Evolutionary conservation across 768 basidiomycete species (phyloP), one percentile per base, ranked within the genome.

Genomic region (Rhizopogon salebrosus): DNA sequence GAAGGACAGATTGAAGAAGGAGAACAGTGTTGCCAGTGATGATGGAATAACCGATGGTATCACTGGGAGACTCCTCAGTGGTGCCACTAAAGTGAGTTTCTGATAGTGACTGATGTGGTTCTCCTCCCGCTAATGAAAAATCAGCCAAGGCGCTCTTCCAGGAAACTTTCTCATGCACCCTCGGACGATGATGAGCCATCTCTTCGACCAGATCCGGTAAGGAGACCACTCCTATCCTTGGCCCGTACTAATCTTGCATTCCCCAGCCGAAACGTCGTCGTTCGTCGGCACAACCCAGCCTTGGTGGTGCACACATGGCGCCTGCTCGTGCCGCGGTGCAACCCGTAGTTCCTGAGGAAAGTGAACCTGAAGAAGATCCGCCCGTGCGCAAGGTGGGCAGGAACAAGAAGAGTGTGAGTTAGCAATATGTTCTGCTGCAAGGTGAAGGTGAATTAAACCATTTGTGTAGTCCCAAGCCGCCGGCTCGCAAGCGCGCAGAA

Each of bases 11-110:
- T 53, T 84, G 36, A 82, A 81, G 71, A 80, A 75, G 57, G 79
- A 82, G 65, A 84, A 82, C 48, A 90, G 87, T 57, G 66, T 77
- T 48, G 83, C 92, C 5, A 92, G 89, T 61, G 87, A 89, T 55
- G 84, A 89, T 52, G 91, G 90, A 4, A 92, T 93, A 49, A 82
- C 74, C 36, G 88, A 93, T 65, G 91, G 91, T 20, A 56, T 83
- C n/a, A 92, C 91, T 6, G 91, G 91, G n/a, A 68, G 77, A 64
- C 84, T 79, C 34, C 67, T 92, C 54, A 74, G 68, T 60, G 75
- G 71, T 41, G 71, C 67, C 45, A 61, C 65, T 43, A 78, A 77
- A 73, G 84, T 82, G 49, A 45, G 65, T 58, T 14, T 31, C 38
- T 31, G 20, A 51, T 41, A 37, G 8, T 16, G 31, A 36, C 49